Evolutionary conservation across 202 grass and related monocot species (phyloP).

Genomic region (Schoenoplectus tabernaemontani): DNA sequence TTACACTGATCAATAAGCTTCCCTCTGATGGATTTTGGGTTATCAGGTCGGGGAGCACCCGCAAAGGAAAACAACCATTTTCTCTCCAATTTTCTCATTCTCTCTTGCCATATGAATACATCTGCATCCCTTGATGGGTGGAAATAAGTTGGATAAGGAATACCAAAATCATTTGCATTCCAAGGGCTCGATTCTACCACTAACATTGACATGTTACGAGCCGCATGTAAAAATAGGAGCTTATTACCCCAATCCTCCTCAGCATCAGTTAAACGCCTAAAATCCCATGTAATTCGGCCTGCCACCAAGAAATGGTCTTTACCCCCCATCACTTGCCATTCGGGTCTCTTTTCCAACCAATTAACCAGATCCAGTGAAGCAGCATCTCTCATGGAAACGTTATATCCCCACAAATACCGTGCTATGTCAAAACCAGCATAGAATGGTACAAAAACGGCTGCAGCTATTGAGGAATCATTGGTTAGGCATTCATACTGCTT

Average conservation of each 20-base stretch:
- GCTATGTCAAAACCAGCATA: slow-evolving; percentile 89
- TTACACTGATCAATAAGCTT: slow-evolving; percentile 88
- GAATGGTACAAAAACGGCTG: slow-evolving; percentile 91
- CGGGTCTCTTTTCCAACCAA: slow-evolving; percentile 70
- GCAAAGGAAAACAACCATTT: slow-evolving; percentile 93
- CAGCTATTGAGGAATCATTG: slow-evolving; percentile 65
- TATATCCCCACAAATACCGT: slow-evolving; percentile 88
- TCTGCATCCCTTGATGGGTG: slow-evolving; percentile 80
- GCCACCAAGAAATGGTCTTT: slow-evolving; percentile 95
- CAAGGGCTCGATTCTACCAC: slow-evolving; percentile 93
- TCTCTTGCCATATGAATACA: slow-evolving; percentile 79
- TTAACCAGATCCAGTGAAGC: slow-evolving; percentile 79
- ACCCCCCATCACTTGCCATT: slow-evolving; percentile 86
- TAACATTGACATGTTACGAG: slow-evolving; percentile 94
- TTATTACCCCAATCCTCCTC: slow-evolving; percentile 91
- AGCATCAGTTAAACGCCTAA: slow-evolving; percentile 66
- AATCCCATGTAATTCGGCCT: slow-evolving; percentile 95
- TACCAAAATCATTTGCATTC: slow-evolving; percentile 89
- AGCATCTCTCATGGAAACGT: slow-evolving; percentile 54
- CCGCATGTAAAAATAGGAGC: slow-evolving; percentile 71
- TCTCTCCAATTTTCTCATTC: slow-evolving; percentile 79
- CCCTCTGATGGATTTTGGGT: slow-evolving; percentile 77
- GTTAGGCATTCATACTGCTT: slow-evolving; percentile 99
- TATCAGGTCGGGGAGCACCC: slow-evolving; percentile 78
- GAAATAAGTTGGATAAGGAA: slow-evolving; percentile 93